phyloP scores from a whole-genome alignment of 257 asterid species.

The Cynanchum wilfordii region DNA sequence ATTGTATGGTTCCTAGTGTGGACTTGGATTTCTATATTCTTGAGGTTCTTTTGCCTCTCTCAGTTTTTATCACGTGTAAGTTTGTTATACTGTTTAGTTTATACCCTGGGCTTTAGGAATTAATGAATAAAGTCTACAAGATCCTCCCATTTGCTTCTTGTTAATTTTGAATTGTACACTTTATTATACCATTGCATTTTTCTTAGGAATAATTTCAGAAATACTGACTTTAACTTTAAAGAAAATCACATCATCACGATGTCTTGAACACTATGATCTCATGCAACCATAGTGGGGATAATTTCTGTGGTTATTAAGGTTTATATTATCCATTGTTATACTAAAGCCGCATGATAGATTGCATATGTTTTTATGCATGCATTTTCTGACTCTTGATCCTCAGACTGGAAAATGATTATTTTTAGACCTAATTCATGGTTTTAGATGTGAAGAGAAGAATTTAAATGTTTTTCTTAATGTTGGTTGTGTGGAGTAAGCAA shows the following conservation, averaged over 20 bases:
- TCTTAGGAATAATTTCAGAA: not conserved
- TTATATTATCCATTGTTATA: not conserved
- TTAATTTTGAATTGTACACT: not conserved
- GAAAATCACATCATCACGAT: not conserved
- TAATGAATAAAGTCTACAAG: not conserved
- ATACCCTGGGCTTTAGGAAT: not conserved
- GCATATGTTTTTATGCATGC: not conserved
- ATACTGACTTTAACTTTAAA: not conserved
- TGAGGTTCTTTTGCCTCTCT: not conserved
- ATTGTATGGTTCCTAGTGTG: not conserved
- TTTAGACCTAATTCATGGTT: not conserved
- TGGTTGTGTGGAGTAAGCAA: not conserved
- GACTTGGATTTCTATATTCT: not conserved
- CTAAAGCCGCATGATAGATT: not conserved
- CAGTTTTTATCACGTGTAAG: not conserved
- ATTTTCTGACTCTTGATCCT: not conserved
- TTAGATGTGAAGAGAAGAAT: not conserved
- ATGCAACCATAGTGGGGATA: not conserved
- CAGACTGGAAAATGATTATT: not conserved
- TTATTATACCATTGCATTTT: not conserved
- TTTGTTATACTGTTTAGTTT: not conserved
- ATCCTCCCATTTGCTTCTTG: not conserved
- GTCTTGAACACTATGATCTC: not conserved
- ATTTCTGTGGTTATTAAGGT: not conserved
- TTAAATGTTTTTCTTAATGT: not conserved